Evolutionary conservation across 495 filamentous ascomycete genomes (phyloP), one percentile per base, ranked within the genome.

Genomic region (Parathielavia appendiculata): DNA sequence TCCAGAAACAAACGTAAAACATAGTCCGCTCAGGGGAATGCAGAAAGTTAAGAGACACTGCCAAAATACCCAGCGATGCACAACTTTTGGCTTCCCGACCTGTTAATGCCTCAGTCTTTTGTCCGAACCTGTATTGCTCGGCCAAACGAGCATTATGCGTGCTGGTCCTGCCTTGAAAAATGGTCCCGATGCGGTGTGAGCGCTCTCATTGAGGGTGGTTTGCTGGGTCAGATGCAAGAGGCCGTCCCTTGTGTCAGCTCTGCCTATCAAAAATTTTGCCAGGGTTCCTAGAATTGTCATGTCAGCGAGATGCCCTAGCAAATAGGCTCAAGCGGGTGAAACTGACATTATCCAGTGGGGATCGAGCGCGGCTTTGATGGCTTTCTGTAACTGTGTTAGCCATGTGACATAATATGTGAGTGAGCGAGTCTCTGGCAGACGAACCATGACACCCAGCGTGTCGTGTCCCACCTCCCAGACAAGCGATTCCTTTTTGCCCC

Each of bases 401-500:
- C 30, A 14, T 13, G 26, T 34, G 19, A 19, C 30, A 36, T n/a
- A 1, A 22, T 38, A 20, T 10, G 11, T 14, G 16, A 50, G 39
- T 30, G 19, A 30, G 11, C 19, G 6, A 41, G 36, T 7, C 14
- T 0, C 1, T 14, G 13, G 14, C 19, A 16, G 1, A 65, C 69
- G 57, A 13, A 71, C 70, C 92, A 97, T 97, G 20, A 93, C 84
- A 20, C 79, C 84, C 48, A 97, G 79, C 0, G 91, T 95, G 38
- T 86, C 87, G 11, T 77, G 71, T 0, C 91, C 91, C n/a, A 97
- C 81, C 68, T 97, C 92, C 69, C 87, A 84, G 41, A 87, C 68
- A 49, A 97, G 76, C 0, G 79, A 86, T 36, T 83, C 83, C 72
- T 93, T 96, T 75, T 96, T 96, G 5, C 89, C 91, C 63, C 95